Percentiles rank a stretch among this genome's conserved stretches.
Evolutionary conservation across 345 rosid species (phyloP).

Genomic region (Dipteronia dyeriana): DNA sequence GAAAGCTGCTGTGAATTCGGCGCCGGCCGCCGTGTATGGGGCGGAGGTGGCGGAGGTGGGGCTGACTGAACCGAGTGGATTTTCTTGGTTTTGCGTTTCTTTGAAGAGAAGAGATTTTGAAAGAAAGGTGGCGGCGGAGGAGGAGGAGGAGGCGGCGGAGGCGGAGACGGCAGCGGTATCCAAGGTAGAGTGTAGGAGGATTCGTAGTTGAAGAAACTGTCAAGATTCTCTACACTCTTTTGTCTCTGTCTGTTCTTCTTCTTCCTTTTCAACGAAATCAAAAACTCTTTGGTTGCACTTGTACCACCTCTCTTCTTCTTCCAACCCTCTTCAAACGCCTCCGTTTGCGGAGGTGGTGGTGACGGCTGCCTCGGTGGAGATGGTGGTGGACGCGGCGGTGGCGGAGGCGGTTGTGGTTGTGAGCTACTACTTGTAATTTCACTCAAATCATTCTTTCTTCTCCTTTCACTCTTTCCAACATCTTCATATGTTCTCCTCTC

Average conservation of each 20-base stretch:
- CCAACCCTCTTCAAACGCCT: slow-evolving; percentile 21
- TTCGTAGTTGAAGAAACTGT: slow-evolving; percentile 49
- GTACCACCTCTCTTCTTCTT: slow-evolving; percentile 54
- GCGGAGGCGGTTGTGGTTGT: slow-evolving; percentile 24
- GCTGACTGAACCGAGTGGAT: slow-evolving; percentile 33
- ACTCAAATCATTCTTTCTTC: slow-evolving; percentile 20
- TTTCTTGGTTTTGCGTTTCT: slow-evolving; percentile 56
- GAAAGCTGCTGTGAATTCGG: neutral
- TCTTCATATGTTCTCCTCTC: slow-evolving; percentile 36
- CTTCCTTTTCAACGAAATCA: slow-evolving; percentile 48
- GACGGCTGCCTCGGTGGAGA: slow-evolving; percentile 10
- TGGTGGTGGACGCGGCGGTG: slow-evolving; percentile 19
- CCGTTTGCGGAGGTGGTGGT: slow-evolving; percentile 19
- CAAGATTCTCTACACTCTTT: slow-evolving; percentile 83
- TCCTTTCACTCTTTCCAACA: slow-evolving; percentile 18
- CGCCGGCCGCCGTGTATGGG: neutral
- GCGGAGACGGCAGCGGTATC: slow-evolving; percentile 29
- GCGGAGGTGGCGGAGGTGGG: slow-evolving; percentile 50
- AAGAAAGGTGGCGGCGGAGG: slow-evolving; percentile 56
- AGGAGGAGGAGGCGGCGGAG: slow-evolving; percentile 54
- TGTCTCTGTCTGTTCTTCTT: slow-evolving; percentile 79
- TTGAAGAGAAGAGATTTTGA: slow-evolving; percentile 61
- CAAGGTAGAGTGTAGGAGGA: slow-evolving; percentile 20
- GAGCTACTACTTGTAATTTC: neutral
- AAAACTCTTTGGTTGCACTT: slow-evolving; percentile 58